phyloP scores from a whole-genome alignment of 192 early-diverging fungal species.

The Backusella mclennaniae region DNA sequence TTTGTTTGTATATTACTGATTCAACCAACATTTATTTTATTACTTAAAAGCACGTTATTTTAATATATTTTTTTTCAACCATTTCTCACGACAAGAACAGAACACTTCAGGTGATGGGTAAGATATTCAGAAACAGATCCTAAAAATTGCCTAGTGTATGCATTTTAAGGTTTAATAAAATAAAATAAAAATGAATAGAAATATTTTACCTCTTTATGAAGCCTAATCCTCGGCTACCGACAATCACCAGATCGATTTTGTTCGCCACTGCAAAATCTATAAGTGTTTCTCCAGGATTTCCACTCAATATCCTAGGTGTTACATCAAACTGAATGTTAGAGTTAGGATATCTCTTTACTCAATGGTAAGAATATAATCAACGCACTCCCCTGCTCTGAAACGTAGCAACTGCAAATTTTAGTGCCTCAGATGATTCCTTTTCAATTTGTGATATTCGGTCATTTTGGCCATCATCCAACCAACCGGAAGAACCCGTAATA shows the following conservation, averaged over 20 bases:
- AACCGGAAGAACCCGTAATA: constrained; percentile 7
- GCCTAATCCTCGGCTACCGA: constrained; percentile 20
- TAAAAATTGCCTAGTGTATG: constrained; percentile 15
- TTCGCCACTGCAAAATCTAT: constrained; percentile 18
- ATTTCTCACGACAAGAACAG: constrained; percentile 19
- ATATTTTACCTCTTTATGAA: constrained; percentile 24
- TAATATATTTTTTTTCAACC: not conserved
- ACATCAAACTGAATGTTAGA: not conserved
- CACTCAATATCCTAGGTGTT: constrained; percentile 8
- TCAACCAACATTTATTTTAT: not conserved
- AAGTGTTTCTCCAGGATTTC: constrained; percentile 15
- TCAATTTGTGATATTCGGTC: constrained; percentile 19
- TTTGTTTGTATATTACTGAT: not conserved
- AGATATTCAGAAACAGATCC: constrained; percentile 26
- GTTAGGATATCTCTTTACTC: not conserved
- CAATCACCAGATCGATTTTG: constrained; percentile 18
- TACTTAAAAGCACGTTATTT: not conserved
- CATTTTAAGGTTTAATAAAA: not conserved
- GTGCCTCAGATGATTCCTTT: constrained; percentile 11
- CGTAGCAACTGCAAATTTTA: constrained; percentile 1
- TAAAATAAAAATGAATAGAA: not conserved
- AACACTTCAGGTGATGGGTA: constrained; percentile 16
- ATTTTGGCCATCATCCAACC: constrained; percentile 5
- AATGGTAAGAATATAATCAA: not conserved
- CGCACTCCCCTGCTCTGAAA: constrained; percentile 21